Evolutionary conservation across 2,329 filamentous ascomycete species (phyloP).

Genomic region (Apiospora marii): DNA sequence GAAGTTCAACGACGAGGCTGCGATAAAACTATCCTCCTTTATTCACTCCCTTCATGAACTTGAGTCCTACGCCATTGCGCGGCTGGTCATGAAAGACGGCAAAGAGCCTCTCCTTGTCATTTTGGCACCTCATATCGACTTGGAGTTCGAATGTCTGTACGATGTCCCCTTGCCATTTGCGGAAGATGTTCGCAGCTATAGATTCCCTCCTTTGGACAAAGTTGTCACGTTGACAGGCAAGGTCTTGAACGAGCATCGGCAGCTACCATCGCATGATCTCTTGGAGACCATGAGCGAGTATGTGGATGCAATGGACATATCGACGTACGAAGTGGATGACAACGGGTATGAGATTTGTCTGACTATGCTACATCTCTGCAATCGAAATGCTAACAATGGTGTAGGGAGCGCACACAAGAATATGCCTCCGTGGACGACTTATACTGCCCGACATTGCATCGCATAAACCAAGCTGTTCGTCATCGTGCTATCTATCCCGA

Average conservation of each 20-base stretch:
- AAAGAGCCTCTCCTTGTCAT: conserved; percentile 81
- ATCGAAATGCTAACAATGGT: conserved; percentile 43
- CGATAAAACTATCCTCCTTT: conserved; percentile 85
- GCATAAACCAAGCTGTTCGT: conserved; percentile 85
- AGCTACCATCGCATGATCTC: conserved; percentile 79
- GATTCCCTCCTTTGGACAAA: conserved; percentile 87
- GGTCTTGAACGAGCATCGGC: conserved; percentile 78
- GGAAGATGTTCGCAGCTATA: conserved; percentile 90
- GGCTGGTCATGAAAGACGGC: conserved; percentile 84
- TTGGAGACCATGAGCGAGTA: conserved; percentile 86
- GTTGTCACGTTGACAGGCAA: conserved; percentile 89
- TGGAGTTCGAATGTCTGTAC: conserved; percentile 83
- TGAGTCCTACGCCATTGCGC: conserved; percentile 84
- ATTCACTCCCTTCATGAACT: conserved; percentile 87
- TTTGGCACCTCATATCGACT: conserved; percentile 80
- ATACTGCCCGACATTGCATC: conserved; percentile 86
- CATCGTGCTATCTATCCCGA: conserved; percentile 80
- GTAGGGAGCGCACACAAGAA: conserved; percentile 56
- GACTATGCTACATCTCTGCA: conserved; percentile 18
- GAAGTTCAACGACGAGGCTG: conserved; percentile 80
- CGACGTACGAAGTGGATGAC: conserved; percentile 73
- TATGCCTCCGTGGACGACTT: conserved; percentile 82
- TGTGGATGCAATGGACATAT: conserved; percentile 92
- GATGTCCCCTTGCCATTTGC: conserved; percentile 92
- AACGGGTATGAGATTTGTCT: conserved; percentile 64